These are phyloP conservation scores for Thraustochytrium striatum DNA, from an alignment of 352 stramenopile species.

Conservation along the genomic window DNA sequence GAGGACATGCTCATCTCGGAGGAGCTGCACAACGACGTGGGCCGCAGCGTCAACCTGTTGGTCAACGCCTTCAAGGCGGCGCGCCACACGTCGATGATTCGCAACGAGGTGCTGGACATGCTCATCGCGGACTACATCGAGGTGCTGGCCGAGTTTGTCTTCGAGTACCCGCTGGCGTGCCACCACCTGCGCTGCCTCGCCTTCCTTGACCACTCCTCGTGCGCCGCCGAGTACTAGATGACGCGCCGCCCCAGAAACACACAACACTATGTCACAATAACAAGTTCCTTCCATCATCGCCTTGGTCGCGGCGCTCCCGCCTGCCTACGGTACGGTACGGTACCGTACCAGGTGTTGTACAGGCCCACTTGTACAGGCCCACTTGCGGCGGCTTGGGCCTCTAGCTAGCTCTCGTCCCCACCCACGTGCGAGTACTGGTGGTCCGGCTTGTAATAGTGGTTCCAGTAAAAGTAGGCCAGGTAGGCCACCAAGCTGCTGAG, in stretches of 20 bases:
- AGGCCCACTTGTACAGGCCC: no score
- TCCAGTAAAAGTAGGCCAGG: conserved; percentile 37
- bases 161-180: not conserved
- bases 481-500: not conserved
- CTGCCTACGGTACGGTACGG: no score
- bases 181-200: conserved; percentile 1
- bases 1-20: not conserved
- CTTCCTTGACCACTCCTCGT: not conserved
- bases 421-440: not conserved
- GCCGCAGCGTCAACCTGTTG: not conserved
- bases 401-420: no score
- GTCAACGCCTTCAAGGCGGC: conserved; percentile 5
- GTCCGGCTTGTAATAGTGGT: not conserved
- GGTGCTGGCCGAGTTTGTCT: conserved; percentile 6
- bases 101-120: conserved; percentile 9
- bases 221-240: not conserved
- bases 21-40: not conserved
- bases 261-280: no score
- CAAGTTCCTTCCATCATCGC: no score
- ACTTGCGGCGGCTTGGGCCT: no score
- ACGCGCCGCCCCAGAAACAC: no score
- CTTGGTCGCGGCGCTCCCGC: no score
- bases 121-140: conserved; percentile 17
- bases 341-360: no score
- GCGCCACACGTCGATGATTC: not conserved